Evolutionary conservation across 2,329 filamentous ascomycete genomes (phyloP).

Genomic region (Ophiostoma fasciatum): DNA sequence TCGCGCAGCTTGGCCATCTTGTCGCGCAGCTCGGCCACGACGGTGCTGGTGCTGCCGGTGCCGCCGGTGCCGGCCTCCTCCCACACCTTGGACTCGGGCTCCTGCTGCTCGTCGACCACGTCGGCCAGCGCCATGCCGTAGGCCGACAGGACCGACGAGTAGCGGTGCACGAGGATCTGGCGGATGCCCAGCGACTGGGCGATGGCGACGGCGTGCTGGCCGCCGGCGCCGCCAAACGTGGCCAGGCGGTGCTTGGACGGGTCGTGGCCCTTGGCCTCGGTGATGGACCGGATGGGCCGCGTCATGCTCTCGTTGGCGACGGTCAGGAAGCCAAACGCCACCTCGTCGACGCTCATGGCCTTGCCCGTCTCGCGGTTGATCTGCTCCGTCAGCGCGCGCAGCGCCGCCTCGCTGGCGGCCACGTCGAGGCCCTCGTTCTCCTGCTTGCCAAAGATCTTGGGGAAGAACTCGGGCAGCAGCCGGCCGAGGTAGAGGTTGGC

Average conservation of each 20-base stretch:
- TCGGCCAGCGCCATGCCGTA: constrained; percentile 91
- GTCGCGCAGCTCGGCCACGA: constrained; percentile 45
- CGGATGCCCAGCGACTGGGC: constrained; percentile 70
- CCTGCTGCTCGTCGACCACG: constrained; percentile 81
- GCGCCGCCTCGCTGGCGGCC: constrained; percentile 58
- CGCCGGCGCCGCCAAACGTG: constrained; percentile 83
- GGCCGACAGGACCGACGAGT: constrained; percentile 78
- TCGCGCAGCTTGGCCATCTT: constrained; percentile 70
- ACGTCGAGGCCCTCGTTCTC: constrained; percentile 70
- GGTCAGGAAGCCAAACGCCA: constrained; percentile 78
- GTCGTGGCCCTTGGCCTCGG: constrained; percentile 84
- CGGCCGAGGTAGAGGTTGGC: constrained; percentile 78
- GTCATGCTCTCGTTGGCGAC: constrained; percentile 91
- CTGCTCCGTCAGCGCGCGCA: constrained; percentile 60
- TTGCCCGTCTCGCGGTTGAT: constrained; percentile 64
- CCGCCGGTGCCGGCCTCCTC: constrained; percentile 36
- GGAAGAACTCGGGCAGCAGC: constrained; percentile 80
- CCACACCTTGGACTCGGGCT: constrained; percentile 53
- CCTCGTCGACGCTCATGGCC: constrained; percentile 64
- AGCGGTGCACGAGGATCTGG: constrained; percentile 74
- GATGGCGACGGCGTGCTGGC: constrained; percentile 85
- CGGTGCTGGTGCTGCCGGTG: constrained; percentile 18
- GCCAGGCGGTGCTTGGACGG: constrained; percentile 81
- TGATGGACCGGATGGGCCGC: constrained; percentile 75
- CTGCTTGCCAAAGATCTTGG: constrained; percentile 84